A percentile compares a stretch with the other conserved stretches of the same genome.
Evolutionary conservation across 768 basidiomycete genomes (phyloP).

Genomic region (Boletus tylopilopsis): DNA sequence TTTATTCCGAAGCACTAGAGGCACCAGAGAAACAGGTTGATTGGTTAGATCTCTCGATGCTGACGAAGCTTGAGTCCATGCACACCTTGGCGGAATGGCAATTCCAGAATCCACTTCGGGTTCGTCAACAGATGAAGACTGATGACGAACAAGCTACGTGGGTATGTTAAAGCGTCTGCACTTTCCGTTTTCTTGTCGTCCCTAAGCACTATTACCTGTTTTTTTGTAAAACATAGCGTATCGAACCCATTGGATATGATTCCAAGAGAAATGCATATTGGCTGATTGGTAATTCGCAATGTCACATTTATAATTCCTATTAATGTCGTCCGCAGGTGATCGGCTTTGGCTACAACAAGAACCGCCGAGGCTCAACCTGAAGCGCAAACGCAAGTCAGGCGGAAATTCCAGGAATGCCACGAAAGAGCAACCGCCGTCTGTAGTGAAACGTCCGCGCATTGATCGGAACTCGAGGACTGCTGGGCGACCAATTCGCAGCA

Average conservation of each 20-base stretch:
- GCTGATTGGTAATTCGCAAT: constrained; percentile 67
- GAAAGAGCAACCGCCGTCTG: constrained; percentile 19
- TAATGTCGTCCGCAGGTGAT: constrained; percentile 47
- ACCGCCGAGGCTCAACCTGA: constrained; percentile 45
- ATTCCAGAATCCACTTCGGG: constrained; percentile 69
- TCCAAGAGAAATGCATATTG: constrained; percentile 76
- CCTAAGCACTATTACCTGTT: not conserved
- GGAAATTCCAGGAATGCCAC: constrained; percentile 11
- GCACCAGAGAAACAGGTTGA: constrained; percentile 45
- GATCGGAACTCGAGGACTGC: not conserved
- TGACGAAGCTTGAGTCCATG: constrained; percentile 70
- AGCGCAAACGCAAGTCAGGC: constrained; percentile 40
- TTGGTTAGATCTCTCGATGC: constrained; percentile 71
- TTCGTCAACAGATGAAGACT: constrained; percentile 69
- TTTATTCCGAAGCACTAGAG: constrained; percentile 11
- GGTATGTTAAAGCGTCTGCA: constrained; percentile 45
- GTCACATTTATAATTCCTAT: not conserved
- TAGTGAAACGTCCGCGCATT: constrained; percentile 27
- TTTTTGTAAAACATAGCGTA: constrained; percentile 47
- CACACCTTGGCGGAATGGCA: constrained; percentile 81
- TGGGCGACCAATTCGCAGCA: constrained; percentile 15
- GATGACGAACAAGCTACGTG: constrained; percentile 77
- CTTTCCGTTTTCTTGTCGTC: not conserved
- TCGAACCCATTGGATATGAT: constrained; percentile 84
- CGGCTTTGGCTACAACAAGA: constrained; percentile 86